A percentile compares a stretch with the other conserved stretches of the same genome.
These are phyloP conservation scores for Trichoderma koningiopsis DNA, from an alignment of 2,329 filamentous ascomycete species.

Conservation along the genomic window DNA sequence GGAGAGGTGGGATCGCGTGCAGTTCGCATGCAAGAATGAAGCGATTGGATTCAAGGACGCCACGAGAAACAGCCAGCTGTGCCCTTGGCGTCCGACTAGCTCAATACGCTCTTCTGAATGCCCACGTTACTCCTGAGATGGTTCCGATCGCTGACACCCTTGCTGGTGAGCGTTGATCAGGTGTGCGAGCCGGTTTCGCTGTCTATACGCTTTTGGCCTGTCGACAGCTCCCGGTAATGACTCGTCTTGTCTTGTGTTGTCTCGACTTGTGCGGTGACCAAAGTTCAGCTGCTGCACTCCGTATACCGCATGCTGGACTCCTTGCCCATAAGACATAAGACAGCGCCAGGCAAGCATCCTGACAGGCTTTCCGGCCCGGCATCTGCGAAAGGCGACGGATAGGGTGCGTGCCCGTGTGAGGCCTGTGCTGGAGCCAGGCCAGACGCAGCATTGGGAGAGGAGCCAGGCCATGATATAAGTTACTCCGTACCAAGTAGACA, in stretches of 20 bases:
- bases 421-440: not conserved
- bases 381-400: not conserved
- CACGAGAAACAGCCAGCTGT: conserved; percentile 18
- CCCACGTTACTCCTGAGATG: conserved; percentile 21
- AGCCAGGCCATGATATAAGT: conserved; percentile 1
- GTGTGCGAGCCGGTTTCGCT: not conserved
- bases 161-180: conserved; percentile 6
- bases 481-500: conserved; percentile 9
- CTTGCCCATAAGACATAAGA: not conserved
- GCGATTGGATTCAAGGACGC: conserved; percentile 24
- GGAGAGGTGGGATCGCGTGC: conserved; percentile 24
- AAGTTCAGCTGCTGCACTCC: not conserved
- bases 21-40: conserved; percentile 24
- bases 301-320: not conserved
- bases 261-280: not conserved
- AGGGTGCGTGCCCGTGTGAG: not conserved
- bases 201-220: not conserved
- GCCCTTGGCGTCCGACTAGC: conserved; percentile 9
- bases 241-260: not conserved
- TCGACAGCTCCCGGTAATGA: not conserved
- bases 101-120: conserved; percentile 11
- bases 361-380: not conserved
- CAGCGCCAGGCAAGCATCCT: not conserved
- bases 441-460: not conserved
- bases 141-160: conserved; percentile 20